A percentile compares a stretch with the other conserved stretches of the same genome.
These are phyloP conservation scores for Apophysomyces sp. DNA, from an alignment of 371 early-diverging fungal genomes.

Conservation along the genomic window DNA sequence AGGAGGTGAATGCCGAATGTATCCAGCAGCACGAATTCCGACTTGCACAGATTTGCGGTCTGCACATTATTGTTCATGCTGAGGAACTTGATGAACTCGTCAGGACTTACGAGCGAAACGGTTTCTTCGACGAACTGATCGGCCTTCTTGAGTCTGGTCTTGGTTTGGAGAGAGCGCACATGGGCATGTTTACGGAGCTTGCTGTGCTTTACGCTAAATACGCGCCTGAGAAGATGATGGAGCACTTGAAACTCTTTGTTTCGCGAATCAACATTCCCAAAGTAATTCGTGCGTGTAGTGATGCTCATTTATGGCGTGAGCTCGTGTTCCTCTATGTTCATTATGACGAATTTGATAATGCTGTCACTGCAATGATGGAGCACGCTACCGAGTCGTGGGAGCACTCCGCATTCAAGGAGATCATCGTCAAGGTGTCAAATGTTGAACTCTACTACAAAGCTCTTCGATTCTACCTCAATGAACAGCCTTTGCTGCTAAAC, in stretches of 20 bases:
- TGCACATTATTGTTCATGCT: constrained; percentile 93
- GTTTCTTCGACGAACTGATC: constrained; percentile 89
- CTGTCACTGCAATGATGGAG: constrained; percentile 91
- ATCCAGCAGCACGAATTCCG: constrained; percentile 92
- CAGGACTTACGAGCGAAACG: constrained; percentile 83
- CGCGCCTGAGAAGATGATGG: constrained; percentile 90
- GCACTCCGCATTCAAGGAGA: constrained; percentile 92
- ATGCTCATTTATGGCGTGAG: constrained; percentile 94
- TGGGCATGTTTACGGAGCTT: constrained; percentile 99
- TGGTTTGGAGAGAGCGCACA: constrained; percentile 96
- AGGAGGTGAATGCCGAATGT: constrained; percentile 95
- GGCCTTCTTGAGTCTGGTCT: constrained; percentile 89
- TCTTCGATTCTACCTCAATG: constrained; percentile 92
- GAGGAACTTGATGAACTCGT: constrained; percentile 93
- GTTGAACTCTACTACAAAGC: constrained; percentile 97
- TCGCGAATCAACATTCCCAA: constrained; percentile 98
- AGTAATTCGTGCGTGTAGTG: constrained; percentile 93
- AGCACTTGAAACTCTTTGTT: constrained; percentile 94
- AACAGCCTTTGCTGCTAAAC: constrained; percentile 90
- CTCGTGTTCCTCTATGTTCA: constrained; percentile 96
- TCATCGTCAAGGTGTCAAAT: constrained; percentile 94
- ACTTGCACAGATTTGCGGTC: constrained; percentile 96
- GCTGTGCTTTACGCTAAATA: constrained; percentile 96
- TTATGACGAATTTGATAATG: constrained; percentile 98
- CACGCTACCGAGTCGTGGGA: constrained; percentile 94